These are phyloP conservation scores for Gaeumannomyces sp. DNA, from an alignment of 2,329 filamentous ascomycete species.

Conservation along the genomic window DNA sequence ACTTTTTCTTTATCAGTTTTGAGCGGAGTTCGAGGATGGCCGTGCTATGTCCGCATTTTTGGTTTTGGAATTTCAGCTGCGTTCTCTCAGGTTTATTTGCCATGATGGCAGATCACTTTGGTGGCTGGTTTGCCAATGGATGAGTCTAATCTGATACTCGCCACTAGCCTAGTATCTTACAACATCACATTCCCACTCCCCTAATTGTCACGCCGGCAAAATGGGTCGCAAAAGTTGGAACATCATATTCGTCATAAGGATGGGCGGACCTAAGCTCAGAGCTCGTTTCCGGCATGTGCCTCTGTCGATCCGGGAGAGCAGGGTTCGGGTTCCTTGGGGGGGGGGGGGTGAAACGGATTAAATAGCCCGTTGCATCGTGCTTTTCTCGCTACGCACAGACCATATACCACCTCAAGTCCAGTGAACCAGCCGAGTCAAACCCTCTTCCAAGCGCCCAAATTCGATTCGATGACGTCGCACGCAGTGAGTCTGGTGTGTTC, in stretches of 20 bases:
- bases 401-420: neutral
- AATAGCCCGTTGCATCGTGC: neutral
- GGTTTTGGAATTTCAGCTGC: neutral
- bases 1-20: neutral
- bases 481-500: neutral
- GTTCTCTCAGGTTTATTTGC: neutral
- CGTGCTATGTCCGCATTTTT: neutral
- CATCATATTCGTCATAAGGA: neutral
- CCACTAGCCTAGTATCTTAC: too few species aligned
- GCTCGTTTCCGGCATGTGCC: neutral
- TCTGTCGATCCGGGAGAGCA: neutral
- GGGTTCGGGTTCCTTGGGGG: neutral
- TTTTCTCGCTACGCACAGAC: neutral
- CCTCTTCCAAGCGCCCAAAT: neutral
- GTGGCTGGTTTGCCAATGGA: too few species aligned
- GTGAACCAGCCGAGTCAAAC: neutral
- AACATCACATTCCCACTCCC: too few species aligned
- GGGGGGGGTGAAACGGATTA: neutral
- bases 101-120: neutral
- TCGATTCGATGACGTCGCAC: neutral
- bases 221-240: too few species aligned
- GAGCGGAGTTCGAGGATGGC: neutral
- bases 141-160: too few species aligned
- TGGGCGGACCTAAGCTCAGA: neutral
- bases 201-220: too few species aligned